Conservation (phyloP, 148 eudicot genomes). For the Suaeda aralocaspica region DNA sequence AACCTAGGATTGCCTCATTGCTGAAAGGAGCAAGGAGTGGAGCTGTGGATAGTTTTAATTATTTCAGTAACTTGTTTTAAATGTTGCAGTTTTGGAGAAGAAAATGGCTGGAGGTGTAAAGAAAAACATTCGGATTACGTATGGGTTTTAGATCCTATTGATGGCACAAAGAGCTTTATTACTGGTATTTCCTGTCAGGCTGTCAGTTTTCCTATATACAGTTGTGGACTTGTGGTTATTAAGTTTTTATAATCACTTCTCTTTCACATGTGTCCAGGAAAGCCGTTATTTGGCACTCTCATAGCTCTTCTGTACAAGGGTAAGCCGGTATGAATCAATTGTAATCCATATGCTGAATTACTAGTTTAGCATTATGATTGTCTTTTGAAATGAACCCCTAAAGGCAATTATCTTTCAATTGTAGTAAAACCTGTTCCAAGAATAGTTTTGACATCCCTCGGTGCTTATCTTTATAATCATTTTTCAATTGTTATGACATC, state of each 20-base stretch:
- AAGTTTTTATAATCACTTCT: background rate
- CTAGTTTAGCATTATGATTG: background rate
- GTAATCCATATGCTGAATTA: background rate
- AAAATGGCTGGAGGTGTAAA: constrained; percentile 90
- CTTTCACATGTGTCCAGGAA: constrained; percentile 46
- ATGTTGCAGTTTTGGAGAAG: constrained; percentile 87
- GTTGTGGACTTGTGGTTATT: background rate
- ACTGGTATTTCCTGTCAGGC: constrained; percentile 53
- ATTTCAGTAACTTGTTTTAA: background rate
- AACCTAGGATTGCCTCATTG: background rate
- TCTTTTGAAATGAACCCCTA: background rate
- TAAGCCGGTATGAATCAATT: constrained; percentile 77
- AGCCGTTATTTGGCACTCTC: constrained; percentile 92
- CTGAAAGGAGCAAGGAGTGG: background rate
- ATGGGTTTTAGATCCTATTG: constrained; percentile 98
- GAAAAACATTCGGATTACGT: constrained; percentile 77
- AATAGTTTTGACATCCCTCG: too few relatives aligned
- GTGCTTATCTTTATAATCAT: background rate
- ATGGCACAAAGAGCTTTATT: constrained; percentile 97
- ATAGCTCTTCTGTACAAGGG: constrained; percentile 81
- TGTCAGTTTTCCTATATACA: background rate
- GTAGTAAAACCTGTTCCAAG: too few relatives aligned
- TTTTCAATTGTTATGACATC: background rate
- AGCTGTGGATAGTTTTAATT: background rate
- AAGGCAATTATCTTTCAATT: background rate